Evolutionary conservation across 2,329 filamentous ascomycete genomes (phyloP).

Genomic region (Neofusicoccum parvum): DNA sequence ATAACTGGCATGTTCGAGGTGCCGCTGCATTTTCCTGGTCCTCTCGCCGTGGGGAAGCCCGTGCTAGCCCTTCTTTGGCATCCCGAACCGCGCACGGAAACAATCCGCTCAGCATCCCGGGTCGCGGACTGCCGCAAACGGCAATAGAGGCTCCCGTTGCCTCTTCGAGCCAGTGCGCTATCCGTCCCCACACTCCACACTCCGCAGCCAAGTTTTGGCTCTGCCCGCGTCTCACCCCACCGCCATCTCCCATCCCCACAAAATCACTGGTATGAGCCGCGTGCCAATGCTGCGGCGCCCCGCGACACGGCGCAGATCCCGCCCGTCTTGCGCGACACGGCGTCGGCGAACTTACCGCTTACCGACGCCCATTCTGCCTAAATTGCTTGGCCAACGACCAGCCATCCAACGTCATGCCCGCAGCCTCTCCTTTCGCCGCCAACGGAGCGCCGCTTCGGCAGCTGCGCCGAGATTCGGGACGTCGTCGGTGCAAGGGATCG

Average conservation of each 20-base stretch:
- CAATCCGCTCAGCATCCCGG: background rate
- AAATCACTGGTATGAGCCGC: conserved; percentile 1
- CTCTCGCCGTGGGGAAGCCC: background rate
- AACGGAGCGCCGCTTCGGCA: background rate
- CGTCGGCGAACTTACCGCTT: background rate
- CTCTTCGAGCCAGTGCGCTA: background rate
- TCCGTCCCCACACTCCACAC: conserved; percentile 13
- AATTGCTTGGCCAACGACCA: background rate
- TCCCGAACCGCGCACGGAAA: background rate
- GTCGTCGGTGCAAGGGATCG: conserved; percentile 8
- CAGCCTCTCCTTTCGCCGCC: background rate
- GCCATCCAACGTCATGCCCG: background rate
- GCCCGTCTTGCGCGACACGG: background rate
- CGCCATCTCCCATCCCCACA: conserved; percentile 12
- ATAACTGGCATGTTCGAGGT: too few relatives aligned
- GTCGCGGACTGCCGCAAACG: background rate
- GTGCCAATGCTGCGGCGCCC: conserved; percentile 1
- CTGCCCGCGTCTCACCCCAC: conserved; percentile 5
- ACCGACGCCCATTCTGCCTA: conserved; percentile 4
- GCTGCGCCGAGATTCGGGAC: conserved; percentile 7
- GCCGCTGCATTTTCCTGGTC: too few relatives aligned
- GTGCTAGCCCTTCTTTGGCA: background rate
- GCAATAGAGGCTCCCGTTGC: conserved; percentile 1
- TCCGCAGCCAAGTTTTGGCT: conserved; percentile 12
- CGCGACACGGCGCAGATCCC: conserved; percentile 10